Conservation (phyloP, 2,329 filamentous ascomycete genomes). For the Rhytidhysteron rufulum region DNA sequence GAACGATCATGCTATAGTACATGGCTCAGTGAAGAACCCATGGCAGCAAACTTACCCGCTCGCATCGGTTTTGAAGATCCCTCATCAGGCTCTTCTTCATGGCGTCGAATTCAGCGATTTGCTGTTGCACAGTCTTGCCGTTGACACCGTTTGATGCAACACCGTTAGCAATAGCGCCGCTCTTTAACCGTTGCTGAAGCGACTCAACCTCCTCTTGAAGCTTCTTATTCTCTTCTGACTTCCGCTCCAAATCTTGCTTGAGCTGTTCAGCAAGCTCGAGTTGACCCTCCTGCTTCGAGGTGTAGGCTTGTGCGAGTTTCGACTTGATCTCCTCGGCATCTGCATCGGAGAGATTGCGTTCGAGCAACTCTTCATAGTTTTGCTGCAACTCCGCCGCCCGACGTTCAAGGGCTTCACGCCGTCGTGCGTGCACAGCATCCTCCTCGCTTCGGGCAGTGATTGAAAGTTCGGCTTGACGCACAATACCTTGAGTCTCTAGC, state of each 20-base stretch:
- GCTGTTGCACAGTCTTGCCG: conserved; percentile 92
- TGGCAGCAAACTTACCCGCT: conserved; percentile 57
- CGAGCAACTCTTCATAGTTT: conserved; percentile 79
- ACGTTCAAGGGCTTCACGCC: conserved; percentile 72
- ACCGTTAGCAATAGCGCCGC: conserved; percentile 58
- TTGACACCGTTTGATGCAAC: conserved; percentile 54
- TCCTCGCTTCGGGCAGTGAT: conserved; percentile 66
- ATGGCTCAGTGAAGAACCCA: conserved; percentile 5
- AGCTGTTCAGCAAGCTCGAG: conserved; percentile 71
- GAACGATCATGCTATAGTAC: conserved; percentile 6
- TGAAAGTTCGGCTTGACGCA: conserved; percentile 86
- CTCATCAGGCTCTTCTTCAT: conserved; percentile 99
- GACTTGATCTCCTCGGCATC: conserved; percentile 84
- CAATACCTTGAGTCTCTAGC: conserved; percentile 84
- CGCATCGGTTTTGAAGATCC: conserved; percentile 95
- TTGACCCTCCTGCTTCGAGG: conserved; percentile 70
- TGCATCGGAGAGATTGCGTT: conserved; percentile 70
- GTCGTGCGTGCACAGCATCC: conserved; percentile 59
- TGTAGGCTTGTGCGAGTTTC: conserved; percentile 71
- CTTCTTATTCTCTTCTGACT: conserved; percentile 76
- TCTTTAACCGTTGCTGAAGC: conserved; percentile 69
- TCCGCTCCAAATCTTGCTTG: conserved; percentile 69
- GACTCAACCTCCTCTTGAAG: conserved; percentile 79
- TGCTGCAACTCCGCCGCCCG: conserved; percentile 70
- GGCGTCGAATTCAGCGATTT: conserved; percentile 96